phyloP scores from a whole-genome alignment of 768 basidiomycete genomes.

The Leccinum aurantiacum region DNA sequence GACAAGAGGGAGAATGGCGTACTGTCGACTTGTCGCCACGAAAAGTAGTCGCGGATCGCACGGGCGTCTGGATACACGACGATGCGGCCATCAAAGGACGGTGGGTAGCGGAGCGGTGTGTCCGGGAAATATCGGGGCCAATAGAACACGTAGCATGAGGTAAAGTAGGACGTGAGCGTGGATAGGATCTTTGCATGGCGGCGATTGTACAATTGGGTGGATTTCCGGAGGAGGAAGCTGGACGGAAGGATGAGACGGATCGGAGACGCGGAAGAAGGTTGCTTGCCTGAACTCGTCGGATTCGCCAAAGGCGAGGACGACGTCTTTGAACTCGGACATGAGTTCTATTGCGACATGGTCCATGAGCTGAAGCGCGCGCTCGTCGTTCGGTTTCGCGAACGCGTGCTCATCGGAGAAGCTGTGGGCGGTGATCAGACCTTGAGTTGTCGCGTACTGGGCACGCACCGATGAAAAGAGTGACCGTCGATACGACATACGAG shows the following conservation, averaged over 20 bases:
- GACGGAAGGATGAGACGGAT: neutral
- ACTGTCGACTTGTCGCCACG: constrained; percentile 98
- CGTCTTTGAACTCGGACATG: constrained; percentile 82
- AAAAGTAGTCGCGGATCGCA: constrained; percentile 87
- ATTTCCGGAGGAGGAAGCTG: constrained; percentile 84
- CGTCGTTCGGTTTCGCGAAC: constrained; percentile 91
- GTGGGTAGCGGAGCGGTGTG: constrained; percentile 72
- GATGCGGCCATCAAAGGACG: constrained; percentile 90
- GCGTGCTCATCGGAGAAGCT: constrained; percentile 85
- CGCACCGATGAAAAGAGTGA: constrained; percentile 88
- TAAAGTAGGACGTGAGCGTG: constrained; percentile 82
- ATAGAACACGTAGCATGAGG: constrained; percentile 83
- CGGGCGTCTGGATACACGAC: constrained; percentile 73
- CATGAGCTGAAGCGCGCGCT: constrained; percentile 85
- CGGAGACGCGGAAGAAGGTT: neutral
- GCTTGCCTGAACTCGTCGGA: constrained; percentile 93
- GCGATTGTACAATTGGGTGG: constrained; percentile 79
- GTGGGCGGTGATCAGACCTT: neutral
- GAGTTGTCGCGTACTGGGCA: neutral
- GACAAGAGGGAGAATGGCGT: constrained; percentile 29
- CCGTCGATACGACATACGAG: constrained; percentile 90
- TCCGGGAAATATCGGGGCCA: constrained; percentile 83
- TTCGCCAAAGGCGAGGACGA: constrained; percentile 89
- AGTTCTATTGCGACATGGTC: constrained; percentile 81
- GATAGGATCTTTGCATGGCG: constrained; percentile 85